Percentiles rank a stretch among this genome's conserved stretches.
Evolutionary conservation across 2,329 filamentous ascomycete species (phyloP).

Genomic region (Periconia macrospinosa): DNA sequence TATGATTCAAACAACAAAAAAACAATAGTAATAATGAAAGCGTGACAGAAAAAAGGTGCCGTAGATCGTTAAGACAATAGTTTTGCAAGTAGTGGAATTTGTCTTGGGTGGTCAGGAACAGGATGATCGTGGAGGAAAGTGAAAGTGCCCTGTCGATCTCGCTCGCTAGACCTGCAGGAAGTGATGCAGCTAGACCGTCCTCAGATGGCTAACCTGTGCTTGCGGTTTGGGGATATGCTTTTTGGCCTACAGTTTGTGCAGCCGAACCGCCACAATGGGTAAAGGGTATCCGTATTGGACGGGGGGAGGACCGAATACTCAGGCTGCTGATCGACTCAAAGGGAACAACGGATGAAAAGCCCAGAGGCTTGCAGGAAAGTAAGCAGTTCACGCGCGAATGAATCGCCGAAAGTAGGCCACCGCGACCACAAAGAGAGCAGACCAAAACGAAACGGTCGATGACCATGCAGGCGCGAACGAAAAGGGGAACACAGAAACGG

Average conservation of each 20-base stretch:
- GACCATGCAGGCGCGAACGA: constrained; percentile 1
- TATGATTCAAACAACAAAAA: constrained; percentile 6
- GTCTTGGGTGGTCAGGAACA: too few species aligned
- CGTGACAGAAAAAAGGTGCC: constrained; percentile 48
- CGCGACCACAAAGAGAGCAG: neutral
- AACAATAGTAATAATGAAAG: constrained; percentile 3
- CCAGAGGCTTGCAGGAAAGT: neutral
- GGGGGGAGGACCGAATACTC: neutral
- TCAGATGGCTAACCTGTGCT: too few species aligned
- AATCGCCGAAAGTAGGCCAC: neutral
- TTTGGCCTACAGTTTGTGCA: neutral
- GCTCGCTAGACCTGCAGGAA: too few species aligned
- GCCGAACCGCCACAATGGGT: neutral
- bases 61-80: too few species aligned
- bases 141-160: too few species aligned
- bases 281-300: neutral
- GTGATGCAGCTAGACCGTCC: neutral
- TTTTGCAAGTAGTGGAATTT: too few species aligned
- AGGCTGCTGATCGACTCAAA: neutral
- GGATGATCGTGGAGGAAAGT: too few species aligned
- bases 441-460: constrained; percentile 1
- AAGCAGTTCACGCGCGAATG: neutral
- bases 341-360: neutral
- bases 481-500: constrained; percentile 2
- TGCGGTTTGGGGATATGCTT: neutral